Percentiles rank a stretch among this genome's conserved stretches.
Evolutionary conservation across 73 alveolate genomes (phyloP).

Genomic region (Symbiodinium pilosum): DNA sequence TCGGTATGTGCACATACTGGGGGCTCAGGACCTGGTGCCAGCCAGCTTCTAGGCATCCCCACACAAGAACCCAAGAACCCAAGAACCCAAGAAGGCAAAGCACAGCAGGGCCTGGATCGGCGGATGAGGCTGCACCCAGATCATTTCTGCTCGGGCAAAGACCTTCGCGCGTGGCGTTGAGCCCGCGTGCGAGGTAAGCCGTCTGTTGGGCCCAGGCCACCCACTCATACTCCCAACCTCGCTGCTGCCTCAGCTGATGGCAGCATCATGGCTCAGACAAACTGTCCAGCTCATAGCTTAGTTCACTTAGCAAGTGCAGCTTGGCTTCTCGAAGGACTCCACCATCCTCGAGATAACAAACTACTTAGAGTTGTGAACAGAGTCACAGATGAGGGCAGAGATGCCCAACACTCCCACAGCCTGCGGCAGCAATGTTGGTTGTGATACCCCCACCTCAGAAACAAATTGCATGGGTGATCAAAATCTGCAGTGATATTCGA

Average conservation of each 20-base stretch:
- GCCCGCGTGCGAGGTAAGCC: too few relatives aligned
- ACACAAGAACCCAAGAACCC: too few relatives aligned
- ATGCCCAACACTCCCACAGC: neutral
- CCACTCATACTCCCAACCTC: slow-evolving; percentile 47
- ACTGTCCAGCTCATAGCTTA: too few relatives aligned
- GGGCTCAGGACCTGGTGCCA: slow-evolving; percentile 40
- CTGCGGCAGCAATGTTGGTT: slow-evolving; percentile 81
- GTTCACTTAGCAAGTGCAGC: neutral
- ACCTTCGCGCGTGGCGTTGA: too few relatives aligned
- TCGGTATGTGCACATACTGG: slow-evolving; percentile 40
- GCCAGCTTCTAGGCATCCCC: too few relatives aligned
- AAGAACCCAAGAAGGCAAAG: too few relatives aligned
- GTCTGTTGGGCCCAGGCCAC: slow-evolving; percentile 8
- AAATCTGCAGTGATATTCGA: too few relatives aligned
- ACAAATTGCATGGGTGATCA: too few relatives aligned
- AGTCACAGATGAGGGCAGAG: too few relatives aligned
- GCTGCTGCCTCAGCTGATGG: slow-evolving; percentile 25
- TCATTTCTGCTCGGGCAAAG: slow-evolving; percentile 86
- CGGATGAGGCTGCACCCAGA: slow-evolving; percentile 52
- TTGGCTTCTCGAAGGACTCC: slow-evolving; percentile 29
- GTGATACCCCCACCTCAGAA: slow-evolving; percentile 57
- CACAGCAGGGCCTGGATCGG: neutral
- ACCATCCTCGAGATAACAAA: slow-evolving; percentile 11
- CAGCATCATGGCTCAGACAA: too few relatives aligned
- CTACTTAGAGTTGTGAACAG: neutral